Evolutionary conservation across 768 basidiomycete genomes (phyloP), one percentile per base, ranked within the genome.

Genomic region (Tulasnella sp.): DNA sequence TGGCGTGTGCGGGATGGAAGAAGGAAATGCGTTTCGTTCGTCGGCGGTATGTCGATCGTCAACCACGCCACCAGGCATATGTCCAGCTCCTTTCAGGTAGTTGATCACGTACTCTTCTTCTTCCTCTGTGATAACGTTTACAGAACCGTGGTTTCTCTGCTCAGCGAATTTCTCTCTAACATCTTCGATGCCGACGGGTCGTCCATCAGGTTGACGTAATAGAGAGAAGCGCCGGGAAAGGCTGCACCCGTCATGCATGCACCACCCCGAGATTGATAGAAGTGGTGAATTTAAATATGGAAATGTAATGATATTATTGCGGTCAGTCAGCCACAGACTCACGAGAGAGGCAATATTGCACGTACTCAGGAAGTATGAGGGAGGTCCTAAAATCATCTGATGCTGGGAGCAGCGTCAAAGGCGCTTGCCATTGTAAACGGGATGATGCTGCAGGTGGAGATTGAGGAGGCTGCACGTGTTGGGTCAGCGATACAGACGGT

Each of bases 21-120:
- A 32, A 32, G 34, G 34, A 15, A 38, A 38, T 5, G 34, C 34
- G 15, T 38, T 38, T 38, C 58, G 58, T 10, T 59, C 58, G 42
- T 59, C 58, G 21, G 27, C 19, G 29, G 58, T 51, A 43, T 43
- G 41, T 21, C 58, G 47, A 51, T 59, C 58, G 15, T 59, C 58
- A 5, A 59, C 58, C 24, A 51, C 48, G 42, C 29, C 58, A 23
- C 50, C 64, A 21, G 50, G 62, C 30, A 60, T 63, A 45, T 47
- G 68, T 61, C 75, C 77, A n/a, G 79, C 70, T 60, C 74, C 70
- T 54, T 80, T 80, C 59, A 92, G 74, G 13, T 82, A 83, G 73
- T 86, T 83, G 61, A 92, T 72, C 62, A 92, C 76, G 82, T 91
- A 88, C 59, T 85, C 84, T 73, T 89, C 86, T 69, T 91, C 89